Evolutionary conservation across 1,139 yeast genomes (phyloP).

Genomic region (Lizanozyma gosingica): DNA sequence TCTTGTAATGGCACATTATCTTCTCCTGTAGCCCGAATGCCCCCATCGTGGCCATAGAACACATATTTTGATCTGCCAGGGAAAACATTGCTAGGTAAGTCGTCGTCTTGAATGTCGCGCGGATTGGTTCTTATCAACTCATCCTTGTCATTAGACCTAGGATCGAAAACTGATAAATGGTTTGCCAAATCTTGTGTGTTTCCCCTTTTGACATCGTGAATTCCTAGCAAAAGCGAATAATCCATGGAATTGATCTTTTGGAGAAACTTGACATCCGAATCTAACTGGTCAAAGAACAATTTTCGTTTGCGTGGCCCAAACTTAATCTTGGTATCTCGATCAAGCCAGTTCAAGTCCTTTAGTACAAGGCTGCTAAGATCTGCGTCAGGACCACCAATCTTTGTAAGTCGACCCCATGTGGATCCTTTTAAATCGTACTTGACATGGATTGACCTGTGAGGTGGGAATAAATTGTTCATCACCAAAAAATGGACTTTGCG

Average conservation of each 20-base stretch:
- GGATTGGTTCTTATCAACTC: slow-evolving; percentile 43
- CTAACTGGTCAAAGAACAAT: slow-evolving; percentile 59
- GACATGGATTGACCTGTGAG: slow-evolving; percentile 77
- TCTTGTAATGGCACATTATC: slow-evolving; percentile 54
- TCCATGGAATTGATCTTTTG: slow-evolving; percentile 86
- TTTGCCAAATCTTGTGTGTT: slow-evolving; percentile 30
- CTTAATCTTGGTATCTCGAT: slow-evolving; percentile 44
- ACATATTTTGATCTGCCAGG: slow-evolving; percentile 44
- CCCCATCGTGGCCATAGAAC: slow-evolving; percentile 81
- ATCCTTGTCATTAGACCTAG: slow-evolving; percentile 23
- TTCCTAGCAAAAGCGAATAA: slow-evolving; percentile 80
- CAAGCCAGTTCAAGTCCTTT: slow-evolving; percentile 87
- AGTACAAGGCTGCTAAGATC: slow-evolving; percentile 34
- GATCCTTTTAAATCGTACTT: slow-evolving; percentile 94
- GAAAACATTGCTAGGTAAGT: slow-evolving; percentile 37
- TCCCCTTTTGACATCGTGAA: slow-evolving; percentile 65
- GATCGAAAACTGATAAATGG: slow-evolving; percentile 35
- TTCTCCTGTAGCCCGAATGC: slow-evolving; percentile 67
- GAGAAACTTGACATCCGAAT: slow-evolving; percentile 64
- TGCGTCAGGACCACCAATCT: slow-evolving; percentile 15
- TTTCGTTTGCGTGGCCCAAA: slow-evolving; percentile 65
- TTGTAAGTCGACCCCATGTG: slow-evolving; percentile 70
- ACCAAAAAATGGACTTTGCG: slow-evolving; percentile 88
- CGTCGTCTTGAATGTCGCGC: slow-evolving; percentile 33
- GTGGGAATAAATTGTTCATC: slow-evolving; percentile 96